Conservation (phyloP, 2,329 filamentous ascomycete genomes). For the Cordyceps fumosorosea region DNA sequence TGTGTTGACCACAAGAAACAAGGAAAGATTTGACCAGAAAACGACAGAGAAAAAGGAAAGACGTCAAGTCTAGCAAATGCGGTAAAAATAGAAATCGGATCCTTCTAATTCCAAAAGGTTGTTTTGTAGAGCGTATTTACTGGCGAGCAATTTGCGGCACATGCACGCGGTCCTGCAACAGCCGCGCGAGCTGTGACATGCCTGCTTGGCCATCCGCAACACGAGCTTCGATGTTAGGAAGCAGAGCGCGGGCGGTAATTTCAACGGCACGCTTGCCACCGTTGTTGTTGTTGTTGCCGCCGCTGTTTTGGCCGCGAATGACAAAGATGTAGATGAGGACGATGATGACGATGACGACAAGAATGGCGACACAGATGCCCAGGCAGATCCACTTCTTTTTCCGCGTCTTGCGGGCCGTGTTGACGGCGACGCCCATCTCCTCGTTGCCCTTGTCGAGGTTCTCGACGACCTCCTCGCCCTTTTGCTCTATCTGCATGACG, state of each 20-base stretch:
- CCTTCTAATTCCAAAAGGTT: neutral
- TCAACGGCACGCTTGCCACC: constrained; percentile 24
- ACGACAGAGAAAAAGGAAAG: neutral
- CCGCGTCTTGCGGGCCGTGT: constrained; percentile 70
- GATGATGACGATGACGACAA: constrained; percentile 45
- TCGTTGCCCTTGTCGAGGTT: constrained; percentile 81
- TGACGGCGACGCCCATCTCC: constrained; percentile 74
- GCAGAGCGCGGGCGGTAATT: constrained; percentile 13
- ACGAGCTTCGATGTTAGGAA: constrained; percentile 2
- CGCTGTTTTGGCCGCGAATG: constrained; percentile 24
- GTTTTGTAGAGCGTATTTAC: constrained; percentile 8
- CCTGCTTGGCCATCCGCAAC: constrained; percentile 14
- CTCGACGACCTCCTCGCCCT: constrained; percentile 76
- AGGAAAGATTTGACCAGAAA: neutral
- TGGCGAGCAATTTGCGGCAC: constrained; percentile 19
- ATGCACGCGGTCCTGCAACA: constrained; percentile 19
- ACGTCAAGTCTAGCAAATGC: neutral
- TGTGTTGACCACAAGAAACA: neutral
- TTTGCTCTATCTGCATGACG: constrained; percentile 75
- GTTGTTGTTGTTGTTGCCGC: constrained; percentile 24
- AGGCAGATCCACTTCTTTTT: constrained; percentile 98
- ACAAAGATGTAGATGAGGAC: constrained; percentile 44
- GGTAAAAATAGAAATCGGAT: neutral
- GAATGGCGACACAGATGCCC: constrained; percentile 57
- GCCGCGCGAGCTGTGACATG: constrained; percentile 13